A percentile compares a stretch with the other conserved stretches of the same genome.
phyloP scores from a whole-genome alignment of 306 rosid genomes.

The Sphenostylis stenocarpa region DNA sequence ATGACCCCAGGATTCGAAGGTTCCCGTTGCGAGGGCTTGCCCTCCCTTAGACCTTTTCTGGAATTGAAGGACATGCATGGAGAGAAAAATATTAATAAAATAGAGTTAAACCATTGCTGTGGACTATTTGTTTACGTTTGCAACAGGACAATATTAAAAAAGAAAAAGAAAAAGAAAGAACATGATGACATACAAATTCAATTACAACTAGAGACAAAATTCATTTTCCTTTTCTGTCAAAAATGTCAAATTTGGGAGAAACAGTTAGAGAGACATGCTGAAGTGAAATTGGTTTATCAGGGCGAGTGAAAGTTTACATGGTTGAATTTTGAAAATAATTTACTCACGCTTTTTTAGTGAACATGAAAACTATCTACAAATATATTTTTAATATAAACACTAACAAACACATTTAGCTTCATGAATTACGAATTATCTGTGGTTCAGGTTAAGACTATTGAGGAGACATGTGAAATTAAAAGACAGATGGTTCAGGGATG shows the following conservation, averaged over 20 bases:
- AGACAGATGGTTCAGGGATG: not conserved
- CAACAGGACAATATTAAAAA: constrained; percentile 4
- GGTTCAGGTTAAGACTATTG: not conserved
- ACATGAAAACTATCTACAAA: not conserved
- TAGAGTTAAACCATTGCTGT: not conserved
- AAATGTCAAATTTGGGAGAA: not conserved
- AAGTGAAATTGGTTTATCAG: not conserved
- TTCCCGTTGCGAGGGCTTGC: not conserved
- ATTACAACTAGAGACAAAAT: not conserved
- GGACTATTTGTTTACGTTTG: not conserved
- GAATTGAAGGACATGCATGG: not conserved
- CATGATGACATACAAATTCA: not conserved
- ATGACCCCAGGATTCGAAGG: constrained; percentile 3
- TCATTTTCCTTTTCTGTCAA: not conserved
- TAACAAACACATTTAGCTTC: too few species aligned
- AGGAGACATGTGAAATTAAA: constrained; percentile 26
- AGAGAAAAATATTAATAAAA: not conserved
- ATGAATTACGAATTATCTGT: not conserved
- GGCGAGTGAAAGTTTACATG: not conserved
- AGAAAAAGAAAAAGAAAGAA: not conserved
- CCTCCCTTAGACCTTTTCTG: constrained; percentile 13
- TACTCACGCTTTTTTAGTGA: too few species aligned
- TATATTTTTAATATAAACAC: too few species aligned
- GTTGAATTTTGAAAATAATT: too few species aligned
- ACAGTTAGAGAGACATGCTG: not conserved